Base-by-base conservation (phyloP, 768 basidiomycete species). In the Rhizopogon roseolus region DNA sequence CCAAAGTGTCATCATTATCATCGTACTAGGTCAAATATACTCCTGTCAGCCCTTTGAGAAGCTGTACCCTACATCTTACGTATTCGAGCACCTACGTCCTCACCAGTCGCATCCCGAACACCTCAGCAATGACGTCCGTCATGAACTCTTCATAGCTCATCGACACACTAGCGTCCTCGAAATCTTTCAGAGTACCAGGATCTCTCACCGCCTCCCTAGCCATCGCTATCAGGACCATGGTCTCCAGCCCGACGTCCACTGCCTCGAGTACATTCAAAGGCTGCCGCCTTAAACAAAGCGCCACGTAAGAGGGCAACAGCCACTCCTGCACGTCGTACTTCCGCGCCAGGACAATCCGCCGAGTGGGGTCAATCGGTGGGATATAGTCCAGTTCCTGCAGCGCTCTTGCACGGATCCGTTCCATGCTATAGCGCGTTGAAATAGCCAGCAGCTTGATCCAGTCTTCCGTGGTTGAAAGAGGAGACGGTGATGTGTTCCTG, bases 381-480 rank as follows among this genome's bases (percentile, higher is more conserved):
- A 57, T 53, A 43, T 29, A 41, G 3, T 65, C 60, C 44, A 76
- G 64, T 17, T 64, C 63, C 5, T 50, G 25, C 54, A 78, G 69
- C 1, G 75, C 73, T 50, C 62, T 60, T 13, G 65, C 49, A 14
- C 74, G 71, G 7, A 75, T 63, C 11, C 60, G 54, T 50, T 72
- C 67, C 56, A 76, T 73, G 32, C 66, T 59, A 48, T 68, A 75
- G 54, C 71, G 69, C 13, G 72, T 68, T 2, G 77, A 65, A 41
- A 78, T 71, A 16, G 71, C 68, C 32, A 78, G 65, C 11, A 79
- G 62, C 17, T 67, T 59, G n/a, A 71, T 61, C 72, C 74, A 76
- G 27, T 72, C 61, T 6, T 63, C 41, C 28, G 49, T 13, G 66
- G 58, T 17, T 54, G 55, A 38, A 61, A 54, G 41, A 42, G 57